Base-by-base conservation (phyloP, 441 rosid species). In the Manihot esculenta region DNA sequence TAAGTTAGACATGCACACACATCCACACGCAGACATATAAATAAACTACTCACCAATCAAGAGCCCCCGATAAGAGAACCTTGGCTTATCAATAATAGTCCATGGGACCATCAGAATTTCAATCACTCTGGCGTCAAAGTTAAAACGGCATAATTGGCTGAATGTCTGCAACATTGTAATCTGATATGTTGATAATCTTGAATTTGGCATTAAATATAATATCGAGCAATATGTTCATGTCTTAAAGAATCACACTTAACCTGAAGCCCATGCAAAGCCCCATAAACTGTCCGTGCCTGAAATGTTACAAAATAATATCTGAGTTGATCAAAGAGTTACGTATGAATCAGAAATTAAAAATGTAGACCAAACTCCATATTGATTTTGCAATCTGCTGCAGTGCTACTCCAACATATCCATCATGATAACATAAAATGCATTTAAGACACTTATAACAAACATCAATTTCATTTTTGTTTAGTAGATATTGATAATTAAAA, bases 231-330 rank as follows among this genome's bases (percentile, higher is more conserved):
- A 55, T 49, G 18, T 54, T 64, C 42, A 30, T 68, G 57, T 38
- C 65, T 53, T 21, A 47, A 56, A 58, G 27, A 65, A 53, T 56
- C 50, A 61, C 61, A 17, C 66, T 78, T 70, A 73, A 90, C 96
- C 93, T 88, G 85, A 71, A 90, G 88, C 55, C 91, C 89, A 30
- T 90, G 86, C 56, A 90, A 79, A 57, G 91, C 93, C 68, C 96
- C 96, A 61, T 88, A 88, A 67, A 90, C 86, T 27, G 83, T 88
- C 41, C 79, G 72, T 70, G 89, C 91, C 96, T 86, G 82, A 76
- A 76, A 62, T 60, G 51, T 75, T 69, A 58, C 33, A 74, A n/a
- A 61, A 33, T 13, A 45, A 41, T 13, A 27, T 45, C 10, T 47
- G 41, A 62, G 13, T 55, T 64, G 48, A 72, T 61, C 20, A 62